phyloP scores from a whole-genome alignment of 441 rosid species.

The Pelargonium citronellum region DNA sequence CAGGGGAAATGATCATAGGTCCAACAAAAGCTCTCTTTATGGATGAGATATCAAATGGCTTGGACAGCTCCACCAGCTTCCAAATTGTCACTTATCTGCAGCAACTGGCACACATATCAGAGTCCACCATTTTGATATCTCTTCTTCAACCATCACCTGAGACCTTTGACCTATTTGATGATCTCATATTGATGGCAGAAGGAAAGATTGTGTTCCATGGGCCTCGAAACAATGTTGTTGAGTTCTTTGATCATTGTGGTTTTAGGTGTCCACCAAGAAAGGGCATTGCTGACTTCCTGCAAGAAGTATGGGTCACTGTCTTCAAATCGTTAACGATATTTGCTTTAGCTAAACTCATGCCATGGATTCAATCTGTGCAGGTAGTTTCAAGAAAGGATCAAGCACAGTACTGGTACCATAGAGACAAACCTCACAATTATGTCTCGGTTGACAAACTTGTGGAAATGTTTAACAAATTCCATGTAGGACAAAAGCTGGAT shows the following conservation, averaged over 20 bases:
- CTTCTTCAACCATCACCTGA: slow-evolving; percentile 90
- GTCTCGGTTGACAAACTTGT: slow-evolving; percentile 21
- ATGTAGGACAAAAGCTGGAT: slow-evolving; percentile 18
- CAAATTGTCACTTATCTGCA: slow-evolving; percentile 86
- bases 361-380: slow-evolving; percentile 8
- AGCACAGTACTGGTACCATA: slow-evolving; percentile 25
- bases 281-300: slow-evolving; percentile 87
- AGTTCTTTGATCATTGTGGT: slow-evolving; percentile 70
- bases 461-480: slow-evolving; percentile 18
- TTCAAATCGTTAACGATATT: too few relatives aligned
- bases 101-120: slow-evolving; percentile 72
- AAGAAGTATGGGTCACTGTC: slow-evolving; percentile 24
- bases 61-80: slow-evolving; percentile 82
- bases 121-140: slow-evolving; percentile 71
- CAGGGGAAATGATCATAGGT: slow-evolving; percentile 94
- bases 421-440: slow-evolving; percentile 16
- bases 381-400: slow-evolving; percentile 31
- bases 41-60: slow-evolving; percentile 96
- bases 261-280: slow-evolving; percentile 84
- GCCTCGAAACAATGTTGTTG: slow-evolving; percentile 53
- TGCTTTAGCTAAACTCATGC: too few relatives aligned
- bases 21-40: slow-evolving; percentile 80
- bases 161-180: slow-evolving; percentile 81
- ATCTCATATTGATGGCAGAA: slow-evolving; percentile 62
- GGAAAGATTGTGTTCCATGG: slow-evolving; percentile 80